Evolutionary conservation across 441 rosid genomes (phyloP).

Genomic region (Isatis lusitanica): DNA sequence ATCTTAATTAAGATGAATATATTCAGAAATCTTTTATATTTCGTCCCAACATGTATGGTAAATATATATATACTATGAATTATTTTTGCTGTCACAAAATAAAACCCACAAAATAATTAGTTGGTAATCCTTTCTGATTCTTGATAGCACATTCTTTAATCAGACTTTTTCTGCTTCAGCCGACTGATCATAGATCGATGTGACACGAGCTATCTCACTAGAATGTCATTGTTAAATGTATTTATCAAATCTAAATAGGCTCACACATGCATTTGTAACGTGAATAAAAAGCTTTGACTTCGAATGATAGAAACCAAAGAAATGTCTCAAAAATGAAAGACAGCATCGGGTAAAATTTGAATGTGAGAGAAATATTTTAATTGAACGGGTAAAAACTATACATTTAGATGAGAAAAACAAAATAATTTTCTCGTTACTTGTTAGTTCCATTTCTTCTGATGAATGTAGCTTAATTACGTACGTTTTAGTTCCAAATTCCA

Average conservation of each 20-base stretch:
- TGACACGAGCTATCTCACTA: constrained; percentile 8
- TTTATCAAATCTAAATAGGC: constrained; percentile 1
- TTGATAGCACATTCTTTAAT: neutral
- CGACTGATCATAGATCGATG: constrained; percentile 6
- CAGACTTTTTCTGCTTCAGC: neutral
- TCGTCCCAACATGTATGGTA: neutral
- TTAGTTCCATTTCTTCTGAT: too few relatives aligned
- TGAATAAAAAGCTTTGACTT: constrained; percentile 14
- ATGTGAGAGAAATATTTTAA: neutral
- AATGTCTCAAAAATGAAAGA: neutral
- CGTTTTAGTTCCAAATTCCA: too few relatives aligned
- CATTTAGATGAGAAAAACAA: neutral
- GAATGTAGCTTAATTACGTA: too few relatives aligned
- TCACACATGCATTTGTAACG: constrained; percentile 7
- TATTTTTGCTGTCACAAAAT: too few relatives aligned
- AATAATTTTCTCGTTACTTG: neutral
- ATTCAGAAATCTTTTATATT: neutral
- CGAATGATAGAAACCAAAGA: neutral
- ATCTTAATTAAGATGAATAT: neutral
- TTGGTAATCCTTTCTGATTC: neutral
- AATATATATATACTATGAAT: neutral
- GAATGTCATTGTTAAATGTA: constrained; percentile 22
- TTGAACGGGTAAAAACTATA: neutral
- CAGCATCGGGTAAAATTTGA: neutral
- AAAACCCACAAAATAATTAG: neutral